Evolutionary conservation across 2,329 filamentous ascomycete species (phyloP).

Genomic region (Diaporthe longicolla): DNA sequence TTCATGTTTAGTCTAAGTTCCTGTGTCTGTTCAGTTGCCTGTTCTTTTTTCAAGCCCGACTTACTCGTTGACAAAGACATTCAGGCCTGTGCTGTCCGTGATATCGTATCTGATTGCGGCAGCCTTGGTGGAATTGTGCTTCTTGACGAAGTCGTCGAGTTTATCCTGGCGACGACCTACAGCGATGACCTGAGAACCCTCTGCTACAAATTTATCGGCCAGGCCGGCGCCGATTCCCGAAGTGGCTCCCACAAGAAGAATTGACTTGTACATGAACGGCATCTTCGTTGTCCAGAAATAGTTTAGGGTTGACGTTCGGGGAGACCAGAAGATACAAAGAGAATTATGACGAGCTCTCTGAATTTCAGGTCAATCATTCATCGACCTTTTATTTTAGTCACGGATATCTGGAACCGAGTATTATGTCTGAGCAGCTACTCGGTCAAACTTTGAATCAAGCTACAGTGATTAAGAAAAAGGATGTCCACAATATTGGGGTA

Average conservation of each 20-base stretch:
- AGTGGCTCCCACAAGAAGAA: conserved; percentile 65
- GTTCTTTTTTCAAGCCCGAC: no score
- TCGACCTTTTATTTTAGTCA: background rate
- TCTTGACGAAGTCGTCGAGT: conserved; percentile 59
- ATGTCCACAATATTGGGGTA: background rate
- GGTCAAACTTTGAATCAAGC: conserved; percentile 3
- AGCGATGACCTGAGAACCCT: conserved; percentile 60
- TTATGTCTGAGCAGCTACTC: conserved; percentile 9
- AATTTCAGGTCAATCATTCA: conserved; percentile 1
- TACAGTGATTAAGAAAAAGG: background rate
- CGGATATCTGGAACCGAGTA: background rate
- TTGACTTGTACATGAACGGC: conserved; percentile 57
- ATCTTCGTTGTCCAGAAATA: background rate
- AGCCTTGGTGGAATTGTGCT: conserved; percentile 55
- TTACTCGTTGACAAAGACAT: conserved; percentile 49
- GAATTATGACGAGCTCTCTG: background rate
- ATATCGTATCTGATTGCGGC: conserved; percentile 58
- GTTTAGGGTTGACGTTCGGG: background rate
- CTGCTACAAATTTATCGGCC: conserved; percentile 52
- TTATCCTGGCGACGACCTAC: conserved; percentile 63
- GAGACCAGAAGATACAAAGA: background rate
- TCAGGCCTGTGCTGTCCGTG: conserved; percentile 52
- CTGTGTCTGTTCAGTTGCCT: no score
- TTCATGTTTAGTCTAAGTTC: background rate
- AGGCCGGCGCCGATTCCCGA: conserved; percentile 64